A percentile compares a stretch with the other conserved stretches of the same genome.
These are phyloP conservation scores for Colletotrichum tofieldiae DNA, from an alignment of 2,329 filamentous ascomycete species.

Conservation along the genomic window DNA sequence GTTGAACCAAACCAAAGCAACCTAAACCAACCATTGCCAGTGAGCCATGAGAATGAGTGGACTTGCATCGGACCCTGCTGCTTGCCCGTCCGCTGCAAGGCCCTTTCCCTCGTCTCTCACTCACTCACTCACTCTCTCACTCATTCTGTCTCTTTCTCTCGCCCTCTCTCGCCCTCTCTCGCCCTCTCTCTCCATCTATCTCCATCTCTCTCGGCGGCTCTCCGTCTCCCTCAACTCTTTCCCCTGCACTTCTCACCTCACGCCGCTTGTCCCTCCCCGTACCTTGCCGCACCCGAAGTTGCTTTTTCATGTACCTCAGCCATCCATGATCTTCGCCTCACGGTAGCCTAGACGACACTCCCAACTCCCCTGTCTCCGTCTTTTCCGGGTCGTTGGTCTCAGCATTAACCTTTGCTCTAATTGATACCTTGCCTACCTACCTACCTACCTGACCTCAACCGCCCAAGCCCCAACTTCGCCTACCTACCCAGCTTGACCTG, in stretches of 20 bases:
- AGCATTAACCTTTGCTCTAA: conserved; percentile 3
- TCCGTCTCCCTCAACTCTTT: background rate
- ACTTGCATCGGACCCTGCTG: conserved; percentile 4
- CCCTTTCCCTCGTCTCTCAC: background rate
- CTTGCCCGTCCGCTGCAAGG: background rate
- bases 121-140: background rate
- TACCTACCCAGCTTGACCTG: background rate
- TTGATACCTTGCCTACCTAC: background rate
- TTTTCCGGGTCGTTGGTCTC: background rate
- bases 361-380: background rate
- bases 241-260: background rate
- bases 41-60: conserved; percentile 6
- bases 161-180: background rate
- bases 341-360: conserved; percentile 6
- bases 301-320: background rate
- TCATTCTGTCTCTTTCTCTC: background rate
- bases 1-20: background rate
- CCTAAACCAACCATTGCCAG: background rate
- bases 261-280: background rate
- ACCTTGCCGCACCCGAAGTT: conserved; percentile 7
- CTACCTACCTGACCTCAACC: background rate
- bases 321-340: conserved; percentile 18
- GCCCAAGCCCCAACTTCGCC: background rate
- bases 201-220: background rate
- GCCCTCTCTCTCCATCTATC: background rate